A percentile compares a stretch with the other conserved stretches of the same genome.
These are phyloP conservation scores for Xylariomycetidae sp. DNA, from an alignment of 2,329 filamentous ascomycete species.

Conservation along the genomic window DNA sequence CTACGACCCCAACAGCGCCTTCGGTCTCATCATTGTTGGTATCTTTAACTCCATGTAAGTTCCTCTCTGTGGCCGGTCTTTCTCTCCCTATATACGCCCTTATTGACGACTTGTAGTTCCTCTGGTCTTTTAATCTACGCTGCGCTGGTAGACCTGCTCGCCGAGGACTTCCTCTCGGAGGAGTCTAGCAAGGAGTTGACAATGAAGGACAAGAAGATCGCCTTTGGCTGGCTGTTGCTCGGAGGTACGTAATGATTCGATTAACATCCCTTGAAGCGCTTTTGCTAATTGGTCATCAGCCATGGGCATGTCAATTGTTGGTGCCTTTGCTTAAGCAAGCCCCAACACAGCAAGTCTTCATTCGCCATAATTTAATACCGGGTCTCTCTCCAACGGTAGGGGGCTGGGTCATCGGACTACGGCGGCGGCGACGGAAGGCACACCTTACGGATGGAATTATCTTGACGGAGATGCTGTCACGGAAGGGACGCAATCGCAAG, in stretches of 20 bases:
- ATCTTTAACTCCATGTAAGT: conserved; percentile 61
- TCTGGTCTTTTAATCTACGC: conserved; percentile 59
- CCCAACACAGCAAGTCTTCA: not conserved
- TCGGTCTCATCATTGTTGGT: conserved; percentile 60
- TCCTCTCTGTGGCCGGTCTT: too few species aligned
- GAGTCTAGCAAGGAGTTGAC: conserved; percentile 46
- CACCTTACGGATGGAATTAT: too few species aligned
- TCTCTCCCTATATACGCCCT: too few species aligned
- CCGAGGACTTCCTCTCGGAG: conserved; percentile 61
- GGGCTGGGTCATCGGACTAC: too few species aligned
- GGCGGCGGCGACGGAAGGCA: too few species aligned
- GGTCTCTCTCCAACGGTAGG: too few species aligned
- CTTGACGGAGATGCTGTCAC: too few species aligned
- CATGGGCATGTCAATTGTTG: conserved; percentile 41
- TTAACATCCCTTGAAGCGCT: not conserved
- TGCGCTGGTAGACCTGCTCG: conserved; percentile 58
- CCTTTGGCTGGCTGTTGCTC: conserved; percentile 46
- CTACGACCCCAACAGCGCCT: conserved; percentile 60
- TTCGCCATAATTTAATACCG: too few species aligned
- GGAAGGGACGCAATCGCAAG: too few species aligned
- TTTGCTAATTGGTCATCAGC: conserved; percentile 24
- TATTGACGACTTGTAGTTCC: conserved; percentile 36
- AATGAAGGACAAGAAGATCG: conserved; percentile 47
- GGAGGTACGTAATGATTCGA: conserved; percentile 38
- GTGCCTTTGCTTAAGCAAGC: conserved; percentile 37